Conservation (phyloP, 305 asterid species). For the Fraxinus angustifolia region DNA sequence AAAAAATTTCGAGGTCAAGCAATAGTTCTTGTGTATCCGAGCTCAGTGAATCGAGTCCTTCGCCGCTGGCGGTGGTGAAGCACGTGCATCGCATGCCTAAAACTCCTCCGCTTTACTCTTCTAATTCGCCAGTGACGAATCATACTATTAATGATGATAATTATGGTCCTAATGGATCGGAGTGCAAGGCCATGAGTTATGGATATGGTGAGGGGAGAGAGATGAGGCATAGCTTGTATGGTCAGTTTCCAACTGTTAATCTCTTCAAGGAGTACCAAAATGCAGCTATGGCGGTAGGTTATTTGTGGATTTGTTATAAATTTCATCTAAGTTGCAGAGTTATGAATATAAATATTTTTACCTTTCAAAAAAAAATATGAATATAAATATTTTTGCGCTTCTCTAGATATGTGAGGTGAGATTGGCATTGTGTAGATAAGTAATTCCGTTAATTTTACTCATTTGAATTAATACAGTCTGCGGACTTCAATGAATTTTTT, state of each 20-base stretch:
- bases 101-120: conserved; percentile 30
- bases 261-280: conserved; percentile 88
- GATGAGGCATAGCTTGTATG: conserved; percentile 72
- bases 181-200: conserved; percentile 32
- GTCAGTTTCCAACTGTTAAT: conserved; percentile 76
- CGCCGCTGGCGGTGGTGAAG: conserved; percentile 60
- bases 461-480: neutral
- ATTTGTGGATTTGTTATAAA: neutral
- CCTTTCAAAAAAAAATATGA: neutral
- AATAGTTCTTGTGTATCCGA: conserved; percentile 30
- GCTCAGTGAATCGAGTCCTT: conserved; percentile 34
- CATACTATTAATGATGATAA: neutral
- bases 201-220: conserved; percentile 39
- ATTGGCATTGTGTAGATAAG: neutral
- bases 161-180: conserved; percentile 38
- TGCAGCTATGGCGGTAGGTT: conserved; percentile 92
- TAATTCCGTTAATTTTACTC: neutral
- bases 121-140: conserved; percentile 34
- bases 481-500: neutral
- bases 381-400: neutral
- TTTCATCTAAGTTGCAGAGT: neutral
- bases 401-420: neutral
- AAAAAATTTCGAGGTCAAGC: conserved; percentile 41
- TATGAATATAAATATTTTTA: neutral
- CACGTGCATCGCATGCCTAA: conserved; percentile 51